These are phyloP conservation scores for Macrolepiota albuminosa DNA, from an alignment of 768 basidiomycete genomes.

Conservation along the genomic window DNA sequence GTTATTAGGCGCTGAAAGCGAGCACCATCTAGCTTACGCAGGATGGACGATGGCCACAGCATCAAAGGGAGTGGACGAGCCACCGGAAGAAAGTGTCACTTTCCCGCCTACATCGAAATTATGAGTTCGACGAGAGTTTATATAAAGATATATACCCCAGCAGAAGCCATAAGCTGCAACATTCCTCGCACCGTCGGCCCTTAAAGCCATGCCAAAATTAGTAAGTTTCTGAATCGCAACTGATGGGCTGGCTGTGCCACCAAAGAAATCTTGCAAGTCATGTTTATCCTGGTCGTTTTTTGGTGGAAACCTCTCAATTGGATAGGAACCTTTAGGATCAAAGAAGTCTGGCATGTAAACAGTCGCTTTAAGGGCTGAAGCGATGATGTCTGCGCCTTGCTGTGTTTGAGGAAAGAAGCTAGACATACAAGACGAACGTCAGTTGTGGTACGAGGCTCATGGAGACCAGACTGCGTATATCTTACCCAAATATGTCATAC, in stretches of 20 bases:
- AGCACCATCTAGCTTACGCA: constrained; percentile 38
- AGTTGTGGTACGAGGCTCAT: neutral
- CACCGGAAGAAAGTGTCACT: constrained; percentile 38
- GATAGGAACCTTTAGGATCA: constrained; percentile 46
- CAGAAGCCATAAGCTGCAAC: constrained; percentile 54
- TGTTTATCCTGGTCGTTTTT: constrained; percentile 46
- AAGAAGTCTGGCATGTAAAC: constrained; percentile 71
- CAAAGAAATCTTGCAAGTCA: constrained; percentile 55
- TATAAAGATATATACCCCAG: constrained; percentile 38
- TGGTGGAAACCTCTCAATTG: constrained; percentile 47
- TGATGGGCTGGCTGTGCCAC: constrained; percentile 41
- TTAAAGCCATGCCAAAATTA: constrained; percentile 37
- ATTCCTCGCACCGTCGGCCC: constrained; percentile 35
- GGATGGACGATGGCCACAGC: constrained; percentile 53
- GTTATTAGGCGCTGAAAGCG: neutral
- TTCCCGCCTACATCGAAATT: constrained; percentile 37
- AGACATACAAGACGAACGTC: neutral
- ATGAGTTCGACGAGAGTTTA: neutral
- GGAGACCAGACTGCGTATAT: neutral
- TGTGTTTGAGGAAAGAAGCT: constrained; percentile 61
- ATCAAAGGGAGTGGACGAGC: constrained; percentile 37
- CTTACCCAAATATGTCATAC: constrained; percentile 62
- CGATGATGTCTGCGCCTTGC: constrained; percentile 62
- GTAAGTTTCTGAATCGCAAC: constrained; percentile 34
- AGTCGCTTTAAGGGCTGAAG: constrained; percentile 42